Evolutionary conservation across 2,329 filamentous ascomycete species (phyloP), one percentile per base, ranked within the genome.

Genomic region (Fusarium marasasianum): DNA sequence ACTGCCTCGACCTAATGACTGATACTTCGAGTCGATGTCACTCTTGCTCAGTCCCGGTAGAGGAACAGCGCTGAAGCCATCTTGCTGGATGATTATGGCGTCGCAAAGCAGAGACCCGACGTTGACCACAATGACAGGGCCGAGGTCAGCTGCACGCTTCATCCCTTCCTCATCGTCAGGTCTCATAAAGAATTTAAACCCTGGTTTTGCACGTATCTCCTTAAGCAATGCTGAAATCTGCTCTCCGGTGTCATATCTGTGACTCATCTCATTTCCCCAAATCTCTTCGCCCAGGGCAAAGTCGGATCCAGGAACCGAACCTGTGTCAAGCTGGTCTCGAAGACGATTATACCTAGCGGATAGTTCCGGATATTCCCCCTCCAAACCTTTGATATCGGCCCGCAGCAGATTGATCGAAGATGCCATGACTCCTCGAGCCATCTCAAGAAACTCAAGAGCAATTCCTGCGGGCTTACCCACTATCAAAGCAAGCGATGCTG

Each of bases 381-480:
- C n/a, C 3, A 58, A 12, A 3, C 47, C 33, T 2, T n/a, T 18
- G 9, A 29, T 47, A 6, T 47, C 13, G 10, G 31, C 29, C 5
- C 40, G 20, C 6, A 58, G 38, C 17, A 22, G 4, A 6, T 41
- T 44, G 5, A 56, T 56, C 11, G 53, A 56, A 14, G 38, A 41
- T 8, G 38, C 53, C 38, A 56, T 35, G 15, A 43, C 38, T 20
- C 54, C 38, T 18, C 54, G 17, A 15, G 54, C 54, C 29, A 43
- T 22, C 29, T 56, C 54, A 5, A 56, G 54, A 14, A 44, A 8
- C 29, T 56, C n/a, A 20, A 56, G 40, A 18, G 40, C 38, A 37
- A 1, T 37, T 1, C 0, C 35, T 17, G 35, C 35, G 35, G 0
- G 0, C 15, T 17, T 0, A 37, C 8, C 35, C 35, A 37, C 35